Conservation (phyloP, 2,329 filamentous ascomycete species). For the Colletotrichum tanaceti region DNA sequence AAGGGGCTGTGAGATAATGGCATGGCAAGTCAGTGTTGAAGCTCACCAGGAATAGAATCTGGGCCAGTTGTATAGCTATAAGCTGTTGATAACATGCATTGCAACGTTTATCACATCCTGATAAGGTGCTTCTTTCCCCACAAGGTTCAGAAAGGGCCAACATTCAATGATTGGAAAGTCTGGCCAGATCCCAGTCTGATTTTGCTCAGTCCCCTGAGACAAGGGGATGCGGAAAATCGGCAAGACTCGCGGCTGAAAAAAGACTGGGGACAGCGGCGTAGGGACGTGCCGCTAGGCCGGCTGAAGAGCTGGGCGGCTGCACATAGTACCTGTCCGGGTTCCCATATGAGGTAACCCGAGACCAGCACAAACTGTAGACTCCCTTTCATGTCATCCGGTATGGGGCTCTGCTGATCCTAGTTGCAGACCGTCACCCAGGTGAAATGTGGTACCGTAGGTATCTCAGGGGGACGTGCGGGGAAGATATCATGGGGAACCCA, state of each 20-base stretch:
- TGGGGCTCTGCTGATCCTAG: no score
- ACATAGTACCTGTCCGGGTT: conserved; percentile 18
- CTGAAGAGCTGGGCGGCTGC: conserved; percentile 4
- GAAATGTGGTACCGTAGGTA: conserved; percentile 2
- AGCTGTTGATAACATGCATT: no score
- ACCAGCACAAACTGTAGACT: background rate
- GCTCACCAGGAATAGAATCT: no score
- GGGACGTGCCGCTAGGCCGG: conserved; percentile 13
- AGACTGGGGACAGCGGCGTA: background rate
- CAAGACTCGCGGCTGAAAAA: background rate
- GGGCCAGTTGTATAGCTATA: no score
- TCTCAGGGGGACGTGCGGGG: conserved; percentile 28
- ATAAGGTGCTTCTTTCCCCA: background rate
- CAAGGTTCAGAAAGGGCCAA: background rate
- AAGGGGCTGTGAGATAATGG: no score
- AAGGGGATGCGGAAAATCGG: conserved; percentile 15
- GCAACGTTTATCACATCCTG: background rate
- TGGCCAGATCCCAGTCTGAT: background rate
- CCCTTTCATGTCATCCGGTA: background rate
- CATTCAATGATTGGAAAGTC: background rate
- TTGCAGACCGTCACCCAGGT: background rate
- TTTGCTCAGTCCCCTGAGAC: background rate
- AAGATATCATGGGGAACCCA: conserved; percentile 10
- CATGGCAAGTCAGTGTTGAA: no score
- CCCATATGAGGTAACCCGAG: conserved; percentile 28